Base-by-base conservation (phyloP, 108 stramenopile genomes). In the Asterionellopsis glacialis region DNA sequence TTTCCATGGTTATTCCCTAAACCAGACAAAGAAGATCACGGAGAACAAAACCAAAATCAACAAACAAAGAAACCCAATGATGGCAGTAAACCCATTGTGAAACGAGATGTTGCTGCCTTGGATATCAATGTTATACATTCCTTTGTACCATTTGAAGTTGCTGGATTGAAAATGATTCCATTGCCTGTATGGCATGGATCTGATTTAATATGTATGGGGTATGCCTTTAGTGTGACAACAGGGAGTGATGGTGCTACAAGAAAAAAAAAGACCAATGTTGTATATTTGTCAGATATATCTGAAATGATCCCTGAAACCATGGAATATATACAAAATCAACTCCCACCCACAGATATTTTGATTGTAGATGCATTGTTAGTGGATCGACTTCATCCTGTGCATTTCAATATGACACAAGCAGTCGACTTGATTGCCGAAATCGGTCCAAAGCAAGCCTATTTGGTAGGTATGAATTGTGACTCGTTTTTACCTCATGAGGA, bases 381-480 rank as follows among this genome's bases (percentile, higher is more conserved):
- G 41, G 40, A 28, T 11, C n/a, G 68, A 16, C 61, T 61, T 11
- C 68, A 84, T 72, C 70, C 80, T 6, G 81, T 82, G 10, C 92
- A 94, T 61, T 86, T 69, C 70, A 82, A 60, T 38, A 51, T 94
- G 45, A 45, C 76, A 19, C 79, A 94, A 61, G 85, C 88, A 23
- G 51, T 87, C 27, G 69, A 61, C 49, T 45, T 88, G 38, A 61
- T 74, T 15, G 50, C 67, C 43, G 61, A 64, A 52, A 59, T 94
- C 0, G 59, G 76, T 44, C 76, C 88, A 11, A 65, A 70, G 52
- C 63, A 73, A 27, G 83, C 83, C 0, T 88, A 66, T 61, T n/a
- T 94, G 13, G 80, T 94, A 0, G 93, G 93, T 11, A 90, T 94
- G 78, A 88, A 66, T 62, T 94, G 93, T 72, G 93, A 94, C 63